phyloP scores from a whole-genome alignment of 2,329 filamentous ascomycete species.

The Verticillium zaregamsianum region DNA sequence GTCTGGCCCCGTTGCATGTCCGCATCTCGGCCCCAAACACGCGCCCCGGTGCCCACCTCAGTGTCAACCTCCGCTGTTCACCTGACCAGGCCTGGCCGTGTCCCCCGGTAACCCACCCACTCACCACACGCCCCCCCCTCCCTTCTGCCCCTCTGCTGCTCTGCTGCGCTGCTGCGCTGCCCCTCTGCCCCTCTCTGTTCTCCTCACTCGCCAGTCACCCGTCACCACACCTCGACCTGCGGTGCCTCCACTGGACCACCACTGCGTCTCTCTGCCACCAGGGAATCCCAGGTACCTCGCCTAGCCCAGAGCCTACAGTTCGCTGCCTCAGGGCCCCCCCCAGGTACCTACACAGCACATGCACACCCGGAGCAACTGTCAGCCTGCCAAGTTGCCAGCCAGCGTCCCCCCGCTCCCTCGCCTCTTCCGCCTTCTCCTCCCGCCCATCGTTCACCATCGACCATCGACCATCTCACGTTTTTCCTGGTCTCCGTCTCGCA shows the following conservation, averaged over 20 bases:
- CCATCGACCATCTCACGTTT: neutral
- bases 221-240: neutral
- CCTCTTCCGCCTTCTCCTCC: neutral
- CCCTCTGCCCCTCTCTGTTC: neutral
- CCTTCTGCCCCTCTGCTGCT: neutral
- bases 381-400: neutral
- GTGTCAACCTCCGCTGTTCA: conserved; percentile 1
- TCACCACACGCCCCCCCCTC: neutral
- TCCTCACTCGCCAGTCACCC: neutral
- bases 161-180: neutral
- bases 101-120: conserved; percentile 1
- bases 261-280: no score
- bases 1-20: neutral
- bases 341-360: neutral
- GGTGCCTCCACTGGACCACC: no score
- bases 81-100: conserved; percentile 3
- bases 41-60: neutral
- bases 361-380: neutral
- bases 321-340: neutral
- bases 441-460: neutral
- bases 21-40: neutral
- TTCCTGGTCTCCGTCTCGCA: neutral
- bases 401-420: neutral
- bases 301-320: neutral
- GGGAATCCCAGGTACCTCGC: no score